Evolutionary conservation across 345 rosid genomes (phyloP).

Genomic region (Pugionium cornutum): DNA sequence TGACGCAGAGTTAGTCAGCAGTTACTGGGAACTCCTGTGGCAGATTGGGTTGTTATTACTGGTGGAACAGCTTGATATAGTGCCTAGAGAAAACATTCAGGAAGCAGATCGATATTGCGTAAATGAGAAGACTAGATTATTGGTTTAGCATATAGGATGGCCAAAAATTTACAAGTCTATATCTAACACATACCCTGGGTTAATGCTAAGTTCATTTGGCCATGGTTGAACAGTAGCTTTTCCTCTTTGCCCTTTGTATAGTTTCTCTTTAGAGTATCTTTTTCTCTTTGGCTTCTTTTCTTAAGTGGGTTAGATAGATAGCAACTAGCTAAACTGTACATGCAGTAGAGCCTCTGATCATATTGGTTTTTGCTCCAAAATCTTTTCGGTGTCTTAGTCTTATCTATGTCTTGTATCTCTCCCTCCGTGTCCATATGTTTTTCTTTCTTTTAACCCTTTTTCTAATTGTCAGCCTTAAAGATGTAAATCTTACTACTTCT

Average conservation of each 20-base stretch:
- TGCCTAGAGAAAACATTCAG: conserved; percentile 19
- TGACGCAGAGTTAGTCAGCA: conserved; percentile 44
- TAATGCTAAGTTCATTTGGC: conserved; percentile 28
- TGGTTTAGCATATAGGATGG: conserved; percentile 37
- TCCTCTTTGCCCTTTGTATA: conserved; percentile 35
- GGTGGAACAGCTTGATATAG: conserved; percentile 30
- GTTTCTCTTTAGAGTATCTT: conserved; percentile 36
- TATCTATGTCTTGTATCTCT: conserved; percentile 2
- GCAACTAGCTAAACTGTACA: conserved; percentile 40
- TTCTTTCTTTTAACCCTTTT: conserved; percentile 30
- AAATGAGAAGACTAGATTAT: conserved; percentile 34
- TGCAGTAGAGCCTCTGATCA: conserved; percentile 40
- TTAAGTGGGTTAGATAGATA: conserved; percentile 41
- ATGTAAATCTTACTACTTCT: conserved; percentile 32
- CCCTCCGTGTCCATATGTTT: conserved; percentile 31
- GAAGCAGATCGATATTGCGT: conserved; percentile 24
- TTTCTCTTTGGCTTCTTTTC: conserved; percentile 28
- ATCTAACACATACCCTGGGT: conserved; percentile 37
- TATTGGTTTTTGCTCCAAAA: conserved; percentile 24
- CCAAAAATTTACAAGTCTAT: conserved; percentile 26
- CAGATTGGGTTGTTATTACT: conserved; percentile 18
- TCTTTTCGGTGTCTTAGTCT: conserved; percentile 18
- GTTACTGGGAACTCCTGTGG: conserved; percentile 36
- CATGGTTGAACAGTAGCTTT: conserved; percentile 22
- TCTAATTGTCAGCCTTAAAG: conserved; percentile 30